phyloP scores from a whole-genome alignment of 163 green algal genomes.

The Scenedesmus sp. region DNA sequence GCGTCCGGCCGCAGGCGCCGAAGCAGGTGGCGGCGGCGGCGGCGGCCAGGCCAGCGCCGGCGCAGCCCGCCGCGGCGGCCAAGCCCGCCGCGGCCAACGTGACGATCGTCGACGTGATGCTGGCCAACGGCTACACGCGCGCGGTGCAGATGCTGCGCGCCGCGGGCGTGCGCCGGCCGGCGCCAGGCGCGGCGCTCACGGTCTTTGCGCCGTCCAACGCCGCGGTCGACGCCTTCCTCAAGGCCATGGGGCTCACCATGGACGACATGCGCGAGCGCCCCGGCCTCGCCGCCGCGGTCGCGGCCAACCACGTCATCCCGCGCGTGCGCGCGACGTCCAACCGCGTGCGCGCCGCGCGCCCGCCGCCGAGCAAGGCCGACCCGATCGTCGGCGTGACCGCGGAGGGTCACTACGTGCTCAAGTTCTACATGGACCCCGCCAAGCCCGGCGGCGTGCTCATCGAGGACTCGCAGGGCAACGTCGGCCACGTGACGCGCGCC shows the following conservation, averaged over 20 bases:
- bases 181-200: too few species aligned
- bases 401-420: not conserved
- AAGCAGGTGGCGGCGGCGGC: too few species aligned
- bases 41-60: too few species aligned
- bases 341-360: not conserved
- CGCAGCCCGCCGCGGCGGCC: too few species aligned
- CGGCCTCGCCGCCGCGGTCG: constrained; percentile 14
- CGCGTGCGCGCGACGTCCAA: too few species aligned
- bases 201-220: too few species aligned
- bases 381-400: constrained; percentile 8
- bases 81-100: too few species aligned
- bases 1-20: too few species aligned
- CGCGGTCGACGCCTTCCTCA: not conserved
- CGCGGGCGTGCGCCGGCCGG: too few species aligned
- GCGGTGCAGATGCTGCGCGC: too few species aligned
- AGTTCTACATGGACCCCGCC: constrained; percentile 17
- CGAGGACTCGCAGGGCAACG: constrained; percentile 20
- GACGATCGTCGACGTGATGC: too few species aligned
- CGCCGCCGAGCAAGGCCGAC: not conserved
- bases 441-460: constrained; percentile 1
- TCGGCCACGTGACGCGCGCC: not conserved
- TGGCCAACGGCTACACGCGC: too few species aligned
- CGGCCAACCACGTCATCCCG: constrained; percentile 11
- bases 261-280: constrained; percentile 13
- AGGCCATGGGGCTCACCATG: not conserved